Percentiles rank a stretch among this genome's conserved stretches.
These are phyloP conservation scores for Zygnema circumcarinatum DNA, from an alignment of 139 green algal species.

Conservation along the genomic window DNA sequence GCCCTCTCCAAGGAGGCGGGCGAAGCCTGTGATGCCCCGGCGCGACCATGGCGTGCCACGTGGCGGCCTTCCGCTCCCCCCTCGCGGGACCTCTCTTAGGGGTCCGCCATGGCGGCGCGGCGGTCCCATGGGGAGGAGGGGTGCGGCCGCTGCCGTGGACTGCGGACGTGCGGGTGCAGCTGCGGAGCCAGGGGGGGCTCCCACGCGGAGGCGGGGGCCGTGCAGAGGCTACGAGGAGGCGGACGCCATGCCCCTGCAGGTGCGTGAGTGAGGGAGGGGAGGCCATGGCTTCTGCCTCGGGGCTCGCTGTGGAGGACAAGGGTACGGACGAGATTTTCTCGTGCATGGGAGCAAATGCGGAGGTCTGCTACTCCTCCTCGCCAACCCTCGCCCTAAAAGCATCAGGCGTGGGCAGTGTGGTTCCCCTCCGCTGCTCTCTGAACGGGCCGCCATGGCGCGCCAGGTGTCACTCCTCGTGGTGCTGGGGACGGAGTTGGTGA, in stretches of 20 bases:
- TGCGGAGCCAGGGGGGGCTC: background rate
- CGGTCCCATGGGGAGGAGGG: no score
- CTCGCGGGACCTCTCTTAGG: no score
- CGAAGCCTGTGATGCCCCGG: no score
- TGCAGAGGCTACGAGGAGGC: no score
- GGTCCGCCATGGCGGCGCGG: no score
- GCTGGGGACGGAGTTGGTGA: background rate
- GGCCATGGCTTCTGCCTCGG: no score
- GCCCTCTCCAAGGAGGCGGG: background rate
- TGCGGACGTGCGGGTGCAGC: background rate
- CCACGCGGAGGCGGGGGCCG: no score
- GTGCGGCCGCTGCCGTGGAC: background rate
- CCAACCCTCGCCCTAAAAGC: background rate
- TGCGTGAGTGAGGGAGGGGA: no score
- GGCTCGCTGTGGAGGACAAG: background rate
- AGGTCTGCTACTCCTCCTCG: background rate
- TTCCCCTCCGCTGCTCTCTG: background rate
- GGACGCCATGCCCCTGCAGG: background rate
- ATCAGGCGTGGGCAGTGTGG: background rate
- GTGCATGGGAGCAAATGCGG: background rate
- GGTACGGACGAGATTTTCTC: background rate
- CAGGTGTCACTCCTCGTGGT: constrained; percentile 4
- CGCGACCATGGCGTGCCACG: no score
- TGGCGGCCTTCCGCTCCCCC: no score
- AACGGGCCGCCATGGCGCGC: no score